Conservation (phyloP, 345 rosid species). For the Orychophragmus violaceus region DNA sequence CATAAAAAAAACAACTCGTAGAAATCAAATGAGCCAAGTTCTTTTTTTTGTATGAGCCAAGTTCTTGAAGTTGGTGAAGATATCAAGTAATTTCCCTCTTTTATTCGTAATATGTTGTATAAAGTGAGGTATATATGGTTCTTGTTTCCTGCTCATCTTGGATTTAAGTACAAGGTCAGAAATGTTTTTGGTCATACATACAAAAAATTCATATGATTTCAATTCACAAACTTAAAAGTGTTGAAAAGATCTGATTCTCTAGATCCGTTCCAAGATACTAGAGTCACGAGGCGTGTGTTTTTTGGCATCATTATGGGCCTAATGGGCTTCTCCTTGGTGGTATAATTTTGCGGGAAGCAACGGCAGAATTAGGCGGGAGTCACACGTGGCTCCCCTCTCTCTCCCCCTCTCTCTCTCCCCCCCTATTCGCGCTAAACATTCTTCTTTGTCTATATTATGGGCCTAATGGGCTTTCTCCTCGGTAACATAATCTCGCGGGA, state of each 20-base stretch:
- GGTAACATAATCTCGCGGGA: neutral
- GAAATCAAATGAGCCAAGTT: too few relatives aligned
- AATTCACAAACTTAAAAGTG: too few relatives aligned
- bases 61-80: too few relatives aligned
- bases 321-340: neutral
- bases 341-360: neutral
- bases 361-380: conserved; percentile 1
- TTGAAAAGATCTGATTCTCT: neutral
- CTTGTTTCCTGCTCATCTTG: neutral
- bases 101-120: too few relatives aligned
- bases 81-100: too few relatives aligned
- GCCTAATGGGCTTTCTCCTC: conserved; percentile 1
- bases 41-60: too few relatives aligned
- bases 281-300: neutral
- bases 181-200: neutral
- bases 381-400: conserved; percentile 1
- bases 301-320: neutral
- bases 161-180: neutral
- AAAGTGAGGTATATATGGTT: too few relatives aligned
- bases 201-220: neutral
- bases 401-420: neutral
- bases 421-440: neutral
- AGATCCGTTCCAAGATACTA: neutral
- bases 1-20: too few relatives aligned
- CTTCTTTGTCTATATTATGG: neutral